phyloP scores from a whole-genome alignment of 805 yeast species.

The Saturnispora ahearnii region DNA sequence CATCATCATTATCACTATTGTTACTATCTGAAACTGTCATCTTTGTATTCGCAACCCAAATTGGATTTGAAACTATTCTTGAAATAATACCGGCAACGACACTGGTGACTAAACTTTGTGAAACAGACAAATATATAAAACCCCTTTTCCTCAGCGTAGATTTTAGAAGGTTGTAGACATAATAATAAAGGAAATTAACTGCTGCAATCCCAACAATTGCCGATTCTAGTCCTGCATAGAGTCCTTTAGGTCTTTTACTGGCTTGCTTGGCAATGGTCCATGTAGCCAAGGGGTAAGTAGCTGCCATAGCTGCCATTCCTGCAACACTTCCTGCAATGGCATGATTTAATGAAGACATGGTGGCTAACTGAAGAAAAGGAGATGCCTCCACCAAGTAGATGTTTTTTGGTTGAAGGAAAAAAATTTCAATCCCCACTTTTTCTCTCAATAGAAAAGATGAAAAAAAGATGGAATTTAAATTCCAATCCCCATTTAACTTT shows the following conservation, averaged over 20 bases:
- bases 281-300: slow-evolving; percentile 85
- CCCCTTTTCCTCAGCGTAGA: slow-evolving; percentile 18
- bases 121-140: slow-evolving; percentile 40
- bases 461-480: not conserved
- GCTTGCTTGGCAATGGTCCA: slow-evolving; percentile 85
- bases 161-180: slow-evolving; percentile 70
- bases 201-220: slow-evolving; percentile 80
- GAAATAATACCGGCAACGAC: slow-evolving; percentile 84
- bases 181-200: slow-evolving; percentile 84
- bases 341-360: slow-evolving; percentile 32
- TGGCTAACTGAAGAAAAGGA: not conserved
- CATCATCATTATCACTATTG: slow-evolving; percentile 15
- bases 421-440: not conserved
- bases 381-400: not conserved
- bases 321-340: slow-evolving; percentile 95
- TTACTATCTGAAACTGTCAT: slow-evolving; percentile 48
- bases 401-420: not conserved
- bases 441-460: not conserved
- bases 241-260: slow-evolving; percentile 58
- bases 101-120: slow-evolving; percentile 68
- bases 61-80: slow-evolving; percentile 74
- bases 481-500: not conserved
- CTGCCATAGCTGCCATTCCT: slow-evolving; percentile 77
- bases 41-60: slow-evolving; percentile 92
- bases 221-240: slow-evolving; percentile 80